Percentiles rank a stretch among this genome's conserved stretches.
Evolutionary conservation across 306 rosid genomes (phyloP).

Genomic region (Fragaria nilgerrensis): DNA sequence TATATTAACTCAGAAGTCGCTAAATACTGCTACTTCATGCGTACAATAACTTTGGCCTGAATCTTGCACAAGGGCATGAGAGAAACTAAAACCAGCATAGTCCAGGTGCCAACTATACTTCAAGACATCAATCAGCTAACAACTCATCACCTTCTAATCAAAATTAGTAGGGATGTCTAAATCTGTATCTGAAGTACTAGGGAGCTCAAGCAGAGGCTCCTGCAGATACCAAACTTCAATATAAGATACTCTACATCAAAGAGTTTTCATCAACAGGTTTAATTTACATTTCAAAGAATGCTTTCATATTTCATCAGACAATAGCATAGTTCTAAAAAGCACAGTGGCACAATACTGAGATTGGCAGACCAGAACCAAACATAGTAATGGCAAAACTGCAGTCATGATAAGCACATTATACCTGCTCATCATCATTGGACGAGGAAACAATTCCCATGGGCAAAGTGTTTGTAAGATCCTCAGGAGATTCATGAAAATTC

Average conservation of each 20-base stretch:
- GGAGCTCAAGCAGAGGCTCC: conserved; percentile 80
- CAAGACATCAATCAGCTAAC: conserved; percentile 26
- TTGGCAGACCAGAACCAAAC: background rate
- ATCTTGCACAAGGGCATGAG: conserved; percentile 31
- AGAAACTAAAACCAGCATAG: conserved; percentile 12
- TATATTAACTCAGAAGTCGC: conserved; percentile 9
- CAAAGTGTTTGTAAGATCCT: conserved; percentile 42
- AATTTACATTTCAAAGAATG: background rate
- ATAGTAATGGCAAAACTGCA: background rate
- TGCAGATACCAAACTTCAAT: conserved; percentile 35
- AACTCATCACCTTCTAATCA: conserved; percentile 66
- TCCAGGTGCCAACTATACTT: conserved; percentile 24
- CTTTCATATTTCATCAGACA: background rate
- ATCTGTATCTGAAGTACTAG: conserved; percentile 80
- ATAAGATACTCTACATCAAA: conserved; percentile 3
- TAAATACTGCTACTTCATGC: background rate
- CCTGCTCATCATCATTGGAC: conserved; percentile 72
- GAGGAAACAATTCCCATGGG: conserved; percentile 54
- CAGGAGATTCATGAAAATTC: conserved; percentile 57
- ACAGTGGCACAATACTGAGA: background rate
- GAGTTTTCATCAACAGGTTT: background rate
- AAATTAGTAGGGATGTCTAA: conserved; percentile 75
- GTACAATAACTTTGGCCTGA: conserved; percentile 32
- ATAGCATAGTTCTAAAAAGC: background rate
- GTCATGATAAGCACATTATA: conserved; percentile 21